phyloP scores from a whole-genome alignment of 2,329 filamentous ascomycete genomes.

The Clonostachys rosea region DNA sequence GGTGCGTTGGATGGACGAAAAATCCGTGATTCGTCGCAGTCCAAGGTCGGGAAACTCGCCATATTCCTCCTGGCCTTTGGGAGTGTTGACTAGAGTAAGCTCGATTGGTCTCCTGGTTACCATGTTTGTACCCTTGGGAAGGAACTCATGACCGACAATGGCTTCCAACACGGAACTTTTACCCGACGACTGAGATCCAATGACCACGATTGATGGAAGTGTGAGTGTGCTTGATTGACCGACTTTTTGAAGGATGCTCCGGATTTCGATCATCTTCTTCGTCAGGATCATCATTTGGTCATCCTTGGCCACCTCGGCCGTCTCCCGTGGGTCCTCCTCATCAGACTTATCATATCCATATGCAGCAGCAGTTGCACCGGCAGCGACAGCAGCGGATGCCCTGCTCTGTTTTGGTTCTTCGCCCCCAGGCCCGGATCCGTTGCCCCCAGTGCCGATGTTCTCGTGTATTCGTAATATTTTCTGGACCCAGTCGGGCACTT shows the following conservation, averaged over 20 bases:
- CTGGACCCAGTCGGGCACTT: conserved; percentile 72
- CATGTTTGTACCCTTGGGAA: conserved; percentile 99
- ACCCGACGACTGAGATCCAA: conserved; percentile 95
- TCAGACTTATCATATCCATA: conserved; percentile 71
- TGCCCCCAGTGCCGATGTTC: conserved; percentile 47
- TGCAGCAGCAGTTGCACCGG: conserved; percentile 68
- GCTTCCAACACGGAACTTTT: conserved; percentile 97
- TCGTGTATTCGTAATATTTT: conserved; percentile 63
- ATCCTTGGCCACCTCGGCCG: conserved; percentile 69
- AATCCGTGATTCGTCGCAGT: conserved; percentile 85
- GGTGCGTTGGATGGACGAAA: conserved; percentile 86
- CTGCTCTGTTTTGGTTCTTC: conserved; percentile 55
- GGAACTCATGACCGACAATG: conserved; percentile 95
- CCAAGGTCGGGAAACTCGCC: conserved; percentile 94
- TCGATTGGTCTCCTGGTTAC: conserved; percentile 95
- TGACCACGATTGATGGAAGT: conserved; percentile 96
- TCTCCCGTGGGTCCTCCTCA: conserved; percentile 58
- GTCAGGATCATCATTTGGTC: conserved; percentile 99
- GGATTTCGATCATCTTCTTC: conserved; percentile 99
- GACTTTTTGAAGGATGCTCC: conserved; percentile 84
- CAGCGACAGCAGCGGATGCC: conserved; percentile 56
- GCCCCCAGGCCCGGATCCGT: conserved; percentile 38
- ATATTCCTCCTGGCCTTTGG: conserved; percentile 80
- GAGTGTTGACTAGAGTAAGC: conserved; percentile 92
- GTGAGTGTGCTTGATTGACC: conserved; percentile 87